Percentiles rank a stretch among this genome's conserved stretches.
Conservation (phyloP, 768 basidiomycete species). For the Lactarius akahatsu region DNA sequence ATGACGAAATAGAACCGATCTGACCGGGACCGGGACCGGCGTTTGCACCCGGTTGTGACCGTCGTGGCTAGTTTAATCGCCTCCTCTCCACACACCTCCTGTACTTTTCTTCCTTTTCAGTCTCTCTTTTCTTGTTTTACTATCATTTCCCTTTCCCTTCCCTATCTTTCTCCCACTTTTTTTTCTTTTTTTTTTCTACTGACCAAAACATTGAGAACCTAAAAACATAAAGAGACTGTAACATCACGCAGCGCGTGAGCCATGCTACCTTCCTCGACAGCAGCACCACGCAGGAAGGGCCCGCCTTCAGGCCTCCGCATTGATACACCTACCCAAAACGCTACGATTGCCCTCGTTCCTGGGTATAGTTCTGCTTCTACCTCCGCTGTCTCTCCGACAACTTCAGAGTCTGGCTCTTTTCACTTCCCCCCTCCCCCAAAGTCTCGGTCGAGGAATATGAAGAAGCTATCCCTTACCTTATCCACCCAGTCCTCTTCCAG, state of each 20-base stretch:
- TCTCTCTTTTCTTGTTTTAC: conserved; percentile 30
- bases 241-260: conserved; percentile 36
- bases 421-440: conserved; percentile 42
- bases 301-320: conserved; percentile 59
- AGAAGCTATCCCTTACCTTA: conserved; percentile 69
- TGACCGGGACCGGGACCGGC: neutral
- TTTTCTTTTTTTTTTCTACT: conserved; percentile 25
- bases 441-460: conserved; percentile 63
- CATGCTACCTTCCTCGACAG: conserved; percentile 32
- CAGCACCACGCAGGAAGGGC: conserved; percentile 47
- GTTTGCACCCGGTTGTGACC: conserved; percentile 10
- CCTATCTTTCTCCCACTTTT: conserved; percentile 30
- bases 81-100: conserved; percentile 8
- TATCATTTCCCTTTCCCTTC: conserved; percentile 18
- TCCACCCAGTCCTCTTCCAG: conserved; percentile 58
- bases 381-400: conserved; percentile 52
- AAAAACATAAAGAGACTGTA: conserved; percentile 12
- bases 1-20: conserved; percentile 35
- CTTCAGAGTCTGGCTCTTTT: conserved; percentile 54
- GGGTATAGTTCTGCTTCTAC: conserved; percentile 45
- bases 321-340: conserved; percentile 48
- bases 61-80: too few relatives aligned
- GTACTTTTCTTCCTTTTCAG: conserved; percentile 21
- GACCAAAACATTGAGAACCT: neutral
- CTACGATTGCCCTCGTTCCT: conserved; percentile 50